Conservation (phyloP, 768 basidiomycete genomes). For the Rhodotorula babjevae region DNA sequence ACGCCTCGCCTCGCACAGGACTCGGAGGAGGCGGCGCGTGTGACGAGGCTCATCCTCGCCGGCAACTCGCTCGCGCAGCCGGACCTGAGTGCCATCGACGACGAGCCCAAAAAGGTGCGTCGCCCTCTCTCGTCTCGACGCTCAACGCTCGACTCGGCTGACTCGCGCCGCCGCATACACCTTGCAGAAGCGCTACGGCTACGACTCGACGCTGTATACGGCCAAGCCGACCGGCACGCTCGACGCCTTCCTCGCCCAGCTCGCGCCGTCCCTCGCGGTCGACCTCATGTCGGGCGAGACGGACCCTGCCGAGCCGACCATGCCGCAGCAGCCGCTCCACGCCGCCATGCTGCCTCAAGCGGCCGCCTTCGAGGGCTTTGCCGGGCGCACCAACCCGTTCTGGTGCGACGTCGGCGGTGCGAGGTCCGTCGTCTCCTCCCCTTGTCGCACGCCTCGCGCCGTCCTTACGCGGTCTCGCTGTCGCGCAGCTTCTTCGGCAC, state of each 20-base stretch:
- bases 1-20: slow-evolving; percentile 48
- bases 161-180: background rate
- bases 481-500: slow-evolving; percentile 69
- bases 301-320: slow-evolving; percentile 80
- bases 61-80: slow-evolving; percentile 75
- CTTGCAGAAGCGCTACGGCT: slow-evolving; percentile 60
- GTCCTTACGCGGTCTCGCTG: slow-evolving; percentile 14
- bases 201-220: slow-evolving; percentile 64
- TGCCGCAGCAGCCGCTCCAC: slow-evolving; percentile 92
- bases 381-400: slow-evolving; percentile 80
- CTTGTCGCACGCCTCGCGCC: background rate
- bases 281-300: slow-evolving; percentile 80
- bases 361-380: slow-evolving; percentile 57
- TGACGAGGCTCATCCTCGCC: slow-evolving; percentile 79
- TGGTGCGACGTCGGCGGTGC: slow-evolving; percentile 64
- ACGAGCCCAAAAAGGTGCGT: slow-evolving; percentile 43
- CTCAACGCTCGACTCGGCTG: no score
- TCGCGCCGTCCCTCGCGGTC: slow-evolving; percentile 71
- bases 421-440: slow-evolving; percentile 46
- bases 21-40: slow-evolving; percentile 61
- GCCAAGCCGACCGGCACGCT: slow-evolving; percentile 69
- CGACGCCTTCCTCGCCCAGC: slow-evolving; percentile 65
- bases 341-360: slow-evolving; percentile 73
- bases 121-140: background rate
- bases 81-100: slow-evolving; percentile 43